Evolutionary conservation across 768 basidiomycete genomes (phyloP), one percentile per base, ranked within the genome.

Genomic region (Neoboletus brunneissimus): DNA sequence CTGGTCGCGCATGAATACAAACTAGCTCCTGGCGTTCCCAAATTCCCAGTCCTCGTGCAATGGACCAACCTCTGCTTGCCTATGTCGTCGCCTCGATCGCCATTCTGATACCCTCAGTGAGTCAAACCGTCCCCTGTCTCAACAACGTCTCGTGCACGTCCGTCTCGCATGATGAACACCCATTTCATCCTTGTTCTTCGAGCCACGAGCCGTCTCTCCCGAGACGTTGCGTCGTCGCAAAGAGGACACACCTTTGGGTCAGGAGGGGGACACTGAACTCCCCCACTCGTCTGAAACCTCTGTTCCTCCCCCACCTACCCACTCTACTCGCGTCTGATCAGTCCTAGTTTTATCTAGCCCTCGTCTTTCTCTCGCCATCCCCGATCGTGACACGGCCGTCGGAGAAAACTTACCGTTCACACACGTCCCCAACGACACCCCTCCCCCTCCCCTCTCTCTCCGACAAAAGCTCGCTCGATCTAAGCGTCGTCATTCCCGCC

Each of bases 161-260:
- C 23, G 7, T 46, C n/a, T 55, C 44, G 43, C 55, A 68, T 59
- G 89, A 89, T 89, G 86, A 83, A 75, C 62, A 72, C 76, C 77
- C 75, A 54, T 71, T 82, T 89, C 90, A 92, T 92, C 89, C 89
- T 92, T 92, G 89, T 92, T 91, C 89, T 91, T 88, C 77, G 90
- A 91, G 86, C 77, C 68, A 64, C 73, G 85, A 85, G 89, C 78
- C 73, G 60, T 74, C 65, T 74, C 67, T 64, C 7, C 8, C 57
- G 49, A 63, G 59, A 65, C 71, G 69, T 69, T 67, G 80, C 88
- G 89, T 81, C 77, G 76, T 67, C 75, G 75, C 79, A 72, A 80
- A 63, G 89, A 88, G 85, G 89, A 88, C 66, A 77, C 64, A 57
- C 56, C 55, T 58, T 57, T 66, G 77, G 86, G 82, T 81, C 77